phyloP scores from a whole-genome alignment of 202 grass and related monocot genomes.

The Schoenoplectus tabernaemontani region DNA sequence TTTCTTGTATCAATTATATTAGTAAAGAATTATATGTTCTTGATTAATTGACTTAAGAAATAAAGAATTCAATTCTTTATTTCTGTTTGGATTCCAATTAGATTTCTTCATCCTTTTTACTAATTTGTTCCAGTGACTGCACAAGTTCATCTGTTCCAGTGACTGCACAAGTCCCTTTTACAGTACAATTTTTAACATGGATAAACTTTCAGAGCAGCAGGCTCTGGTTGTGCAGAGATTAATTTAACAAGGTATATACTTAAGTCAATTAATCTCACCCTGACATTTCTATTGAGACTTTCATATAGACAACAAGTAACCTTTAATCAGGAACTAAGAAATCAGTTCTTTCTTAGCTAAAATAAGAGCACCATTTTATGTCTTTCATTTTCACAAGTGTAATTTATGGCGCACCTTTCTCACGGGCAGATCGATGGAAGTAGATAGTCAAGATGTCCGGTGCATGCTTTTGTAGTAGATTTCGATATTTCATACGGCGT shows the following conservation, averaged over 20 bases:
- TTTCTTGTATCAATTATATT: constrained; percentile 13
- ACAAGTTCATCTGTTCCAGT: too few relatives aligned
- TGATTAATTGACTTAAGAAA: too few relatives aligned
- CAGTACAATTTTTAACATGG: too few relatives aligned
- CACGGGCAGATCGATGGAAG: constrained; percentile 64
- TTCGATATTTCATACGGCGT: neutral
- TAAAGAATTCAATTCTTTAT: neutral
- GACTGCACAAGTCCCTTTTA: too few relatives aligned
- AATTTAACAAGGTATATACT: too few relatives aligned
- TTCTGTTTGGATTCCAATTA: neutral
- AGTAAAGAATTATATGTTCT: neutral
- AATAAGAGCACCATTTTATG: neutral
- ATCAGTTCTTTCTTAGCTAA: too few relatives aligned
- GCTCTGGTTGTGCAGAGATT: too few relatives aligned
- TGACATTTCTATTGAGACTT: neutral
- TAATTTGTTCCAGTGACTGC: too few relatives aligned
- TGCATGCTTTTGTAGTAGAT: neutral
- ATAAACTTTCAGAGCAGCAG: too few relatives aligned
- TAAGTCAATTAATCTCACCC: too few relatives aligned
- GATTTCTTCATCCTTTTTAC: neutral
- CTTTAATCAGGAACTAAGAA: too few relatives aligned
- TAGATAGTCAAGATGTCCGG: constrained; percentile 16
- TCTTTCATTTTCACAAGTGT: neutral
- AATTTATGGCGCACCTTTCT: constrained; percentile 25
- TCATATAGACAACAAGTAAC: neutral